Evolutionary conservation across 2,329 filamentous ascomycete species (phyloP).

Genomic region (Aspergillus floridensis): DNA sequence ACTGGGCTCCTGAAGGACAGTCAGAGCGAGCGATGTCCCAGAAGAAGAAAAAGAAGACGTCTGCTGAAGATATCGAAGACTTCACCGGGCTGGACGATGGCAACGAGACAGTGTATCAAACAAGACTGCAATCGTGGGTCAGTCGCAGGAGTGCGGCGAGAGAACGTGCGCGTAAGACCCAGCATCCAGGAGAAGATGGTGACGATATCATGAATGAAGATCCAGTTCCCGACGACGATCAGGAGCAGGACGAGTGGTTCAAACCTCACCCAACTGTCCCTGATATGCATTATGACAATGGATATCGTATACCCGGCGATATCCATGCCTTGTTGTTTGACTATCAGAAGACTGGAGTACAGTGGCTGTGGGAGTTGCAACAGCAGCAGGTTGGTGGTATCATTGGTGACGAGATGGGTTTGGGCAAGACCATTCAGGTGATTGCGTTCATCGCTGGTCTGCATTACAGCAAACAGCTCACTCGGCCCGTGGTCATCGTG

Average conservation of each 20-base stretch:
- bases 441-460: constrained; percentile 84
- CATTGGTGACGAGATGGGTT: constrained; percentile 94
- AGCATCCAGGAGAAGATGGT: constrained; percentile 26
- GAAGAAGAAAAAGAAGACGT: constrained; percentile 23
- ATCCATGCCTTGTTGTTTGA: constrained; percentile 90
- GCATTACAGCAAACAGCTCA: constrained; percentile 84
- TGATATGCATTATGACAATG: constrained; percentile 72
- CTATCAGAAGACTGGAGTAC: constrained; percentile 94
- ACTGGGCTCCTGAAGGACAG: constrained; percentile 32
- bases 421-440: constrained; percentile 88
- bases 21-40: constrained; percentile 17
- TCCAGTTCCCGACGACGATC: constrained; percentile 40
- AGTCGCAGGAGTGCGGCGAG: constrained; percentile 61
- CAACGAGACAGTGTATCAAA: constrained; percentile 76
- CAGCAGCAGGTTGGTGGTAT: constrained; percentile 89
- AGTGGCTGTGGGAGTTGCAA: constrained; percentile 93
- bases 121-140: constrained; percentile 73
- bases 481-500: constrained; percentile 83
- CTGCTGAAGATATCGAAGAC: constrained; percentile 51
- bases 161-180: constrained; percentile 37
- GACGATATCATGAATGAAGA: constrained; percentile 13
- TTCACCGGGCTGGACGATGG: constrained; percentile 77
- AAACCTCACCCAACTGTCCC: constrained; percentile 79
- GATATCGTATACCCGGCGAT: constrained; percentile 81
- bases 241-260: constrained; percentile 64